Evolutionary conservation across 2,329 filamentous ascomycete genomes (phyloP).

Genomic region (Biscogniauxia marginata): DNA sequence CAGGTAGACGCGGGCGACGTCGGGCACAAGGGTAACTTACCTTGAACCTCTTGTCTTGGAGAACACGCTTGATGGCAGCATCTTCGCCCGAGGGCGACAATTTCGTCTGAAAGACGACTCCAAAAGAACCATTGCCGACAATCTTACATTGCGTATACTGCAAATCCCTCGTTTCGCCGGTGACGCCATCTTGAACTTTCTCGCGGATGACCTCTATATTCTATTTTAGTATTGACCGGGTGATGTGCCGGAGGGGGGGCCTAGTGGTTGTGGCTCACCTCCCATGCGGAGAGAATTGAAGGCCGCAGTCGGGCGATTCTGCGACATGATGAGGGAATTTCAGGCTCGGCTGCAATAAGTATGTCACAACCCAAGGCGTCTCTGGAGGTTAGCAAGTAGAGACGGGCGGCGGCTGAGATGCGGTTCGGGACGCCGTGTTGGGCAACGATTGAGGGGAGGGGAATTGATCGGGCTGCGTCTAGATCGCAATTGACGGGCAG

Average conservation of each 20-base stretch:
- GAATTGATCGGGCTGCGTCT: conserved; percentile 14
- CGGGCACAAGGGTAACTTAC: conserved; percentile 45
- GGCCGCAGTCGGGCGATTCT: conserved; percentile 67
- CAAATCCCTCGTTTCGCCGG: conserved; percentile 93
- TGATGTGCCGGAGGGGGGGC: conserved; percentile 10
- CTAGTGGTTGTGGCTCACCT: conserved; percentile 63
- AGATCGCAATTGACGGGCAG: conserved; percentile 11
- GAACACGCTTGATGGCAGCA: conserved; percentile 96
- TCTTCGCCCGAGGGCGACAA: conserved; percentile 97
- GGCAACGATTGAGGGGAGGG: conserved; percentile 25
- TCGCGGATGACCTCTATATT: conserved; percentile 89
- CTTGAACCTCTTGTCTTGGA: conserved; percentile 99
- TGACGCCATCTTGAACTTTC: conserved; percentile 97
- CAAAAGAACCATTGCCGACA: conserved; percentile 97
- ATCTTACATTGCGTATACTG: conserved; percentile 99
- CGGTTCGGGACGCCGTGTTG: conserved; percentile 31
- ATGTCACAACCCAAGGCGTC: conserved; percentile 22
- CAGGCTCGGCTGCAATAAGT: conserved; percentile 25
- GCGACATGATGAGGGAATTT: conserved; percentile 32
- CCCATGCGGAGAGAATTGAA: conserved; percentile 91
- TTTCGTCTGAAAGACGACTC: conserved; percentile 98
- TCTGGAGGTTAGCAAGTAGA: conserved; percentile 28
- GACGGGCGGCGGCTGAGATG: conserved; percentile 19
- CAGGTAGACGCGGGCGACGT: conserved; percentile 1
- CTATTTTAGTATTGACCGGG: conserved; percentile 15